Evolutionary conservation across 257 asterid species (phyloP), one percentile per base, ranked within the genome.

Genomic region (Solanum phureja): DNA sequence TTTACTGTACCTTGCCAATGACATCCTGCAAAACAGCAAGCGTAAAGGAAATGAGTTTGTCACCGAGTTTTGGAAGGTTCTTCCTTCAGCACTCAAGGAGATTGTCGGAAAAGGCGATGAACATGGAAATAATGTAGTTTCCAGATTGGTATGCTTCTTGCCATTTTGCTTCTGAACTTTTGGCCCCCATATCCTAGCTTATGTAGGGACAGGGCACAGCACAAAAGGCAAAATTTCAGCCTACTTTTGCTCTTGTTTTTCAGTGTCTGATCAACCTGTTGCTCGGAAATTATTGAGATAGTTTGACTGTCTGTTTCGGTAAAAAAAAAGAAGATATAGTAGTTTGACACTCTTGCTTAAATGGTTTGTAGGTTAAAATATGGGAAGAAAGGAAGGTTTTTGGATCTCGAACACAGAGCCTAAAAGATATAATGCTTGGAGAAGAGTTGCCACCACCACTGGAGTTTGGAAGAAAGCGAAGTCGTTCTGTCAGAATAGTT

Each of bases 381-480:
- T 97, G 98, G 99, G 98, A 95, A 92, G 96, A 95, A 91, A 92
- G 99, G 90, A 91, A 89, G 89, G 98, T 97, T 86, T 97, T 97
- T 90, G 99, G 98, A 86, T 95, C 98, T 84, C 95, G 85, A 84
- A 84, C 94, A 44, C 90, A 92, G 91, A 91, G 90, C 91, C 95
- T 97, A 75, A 95, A 91, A 91, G 97, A 94, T 87, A 87, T 92
- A 46, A 93, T 97, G 96, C 97, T 97, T 66, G 96, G 98, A 90
- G 95, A 91, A 86, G 96, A 95, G 90, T 77, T 88, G 44, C 98
- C 99, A 86, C 94, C 95, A 14, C 95, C 98, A 40, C 90, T 95
- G 90, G 95, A 93, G 87, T 91, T 95, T 68, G 91, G 92, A 88
- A 95, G 92, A 87, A 97, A 95, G 87, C 95, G 99, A 38, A 89